Evolutionary conservation across 768 basidiomycete genomes (phyloP).

Genomic region (Suillus weaverae): DNA sequence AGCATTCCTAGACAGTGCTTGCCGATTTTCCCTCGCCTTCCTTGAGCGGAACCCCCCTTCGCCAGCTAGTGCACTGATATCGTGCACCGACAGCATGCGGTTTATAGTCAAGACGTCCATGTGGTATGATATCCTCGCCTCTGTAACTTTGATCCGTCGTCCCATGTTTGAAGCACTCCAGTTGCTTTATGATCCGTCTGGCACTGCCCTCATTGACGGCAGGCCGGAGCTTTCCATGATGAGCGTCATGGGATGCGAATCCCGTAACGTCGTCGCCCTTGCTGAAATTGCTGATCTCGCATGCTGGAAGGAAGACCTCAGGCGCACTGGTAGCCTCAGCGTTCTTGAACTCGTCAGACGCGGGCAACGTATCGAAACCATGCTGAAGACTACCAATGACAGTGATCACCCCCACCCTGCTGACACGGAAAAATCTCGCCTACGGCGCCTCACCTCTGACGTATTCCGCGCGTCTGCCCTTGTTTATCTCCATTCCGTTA

Average conservation of each 20-base stretch:
- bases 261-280: slow-evolving; percentile 74
- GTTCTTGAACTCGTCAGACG: slow-evolving; percentile 57
- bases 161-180: slow-evolving; percentile 61
- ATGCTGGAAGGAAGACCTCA: slow-evolving; percentile 57
- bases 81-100: slow-evolving; percentile 49
- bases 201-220: slow-evolving; percentile 21
- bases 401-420: slow-evolving; percentile 1
- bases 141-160: slow-evolving; percentile 59
- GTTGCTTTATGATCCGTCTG: slow-evolving; percentile 45
- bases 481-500: slow-evolving; percentile 74
- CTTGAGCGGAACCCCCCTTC: slow-evolving; percentile 40
- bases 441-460: slow-evolving; percentile 48
- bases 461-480: slow-evolving; percentile 75
- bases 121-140: slow-evolving; percentile 86
- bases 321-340: slow-evolving; percentile 48
- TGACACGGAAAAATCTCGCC: slow-evolving; percentile 25
- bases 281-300: slow-evolving; percentile 71
- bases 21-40: slow-evolving; percentile 50
- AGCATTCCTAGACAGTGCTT: slow-evolving; percentile 62
- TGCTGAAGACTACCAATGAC: slow-evolving; percentile 20
- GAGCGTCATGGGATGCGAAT: slow-evolving; percentile 83
- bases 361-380: slow-evolving; percentile 51
- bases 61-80: slow-evolving; percentile 45
- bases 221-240: slow-evolving; percentile 69
- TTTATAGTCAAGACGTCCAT: slow-evolving; percentile 84